These are phyloP conservation scores for Tetracentron sinense DNA, from an alignment of 164 flowering plant genomes.

Conservation along the genomic window DNA sequence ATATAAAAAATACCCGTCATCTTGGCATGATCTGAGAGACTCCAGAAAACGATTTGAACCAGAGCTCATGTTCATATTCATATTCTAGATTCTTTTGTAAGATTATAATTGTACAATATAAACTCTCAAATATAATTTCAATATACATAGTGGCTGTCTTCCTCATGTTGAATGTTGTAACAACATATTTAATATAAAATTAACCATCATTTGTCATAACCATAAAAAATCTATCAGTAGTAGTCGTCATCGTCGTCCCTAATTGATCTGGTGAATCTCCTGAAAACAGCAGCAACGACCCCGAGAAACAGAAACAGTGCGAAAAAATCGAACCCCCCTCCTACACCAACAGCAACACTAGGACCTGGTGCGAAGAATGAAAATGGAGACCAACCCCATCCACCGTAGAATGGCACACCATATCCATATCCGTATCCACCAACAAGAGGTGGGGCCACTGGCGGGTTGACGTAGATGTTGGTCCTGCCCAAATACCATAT, in stretches of 20 bases:
- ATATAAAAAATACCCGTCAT: no score
- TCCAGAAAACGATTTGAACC: no score
- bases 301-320: conserved; percentile 64
- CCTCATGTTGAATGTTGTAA: no score
- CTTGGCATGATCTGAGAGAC: no score
- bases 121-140: no score
- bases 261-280: conserved; percentile 54
- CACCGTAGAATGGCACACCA: conserved; percentile 75
- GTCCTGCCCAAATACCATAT: conserved; percentile 48
- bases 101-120: no score
- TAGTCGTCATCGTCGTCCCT: conserved; percentile 58
- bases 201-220: no score
- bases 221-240: no score
- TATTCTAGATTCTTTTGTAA: no score
- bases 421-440: conserved; percentile 87
- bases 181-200: no score
- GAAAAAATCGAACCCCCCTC: conserved; percentile 80
- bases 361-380: conserved; percentile 93
- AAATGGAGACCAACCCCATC: conserved; percentile 97
- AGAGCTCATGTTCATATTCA: no score
- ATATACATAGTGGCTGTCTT: no score
- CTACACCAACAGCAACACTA: conserved; percentile 71
- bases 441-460: conserved; percentile 77
- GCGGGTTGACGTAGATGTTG: conserved; percentile 82
- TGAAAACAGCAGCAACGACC: conserved; percentile 59